Base-by-base conservation (phyloP, 768 basidiomycete species). In the Kwoniella newhampshirensis region DNA sequence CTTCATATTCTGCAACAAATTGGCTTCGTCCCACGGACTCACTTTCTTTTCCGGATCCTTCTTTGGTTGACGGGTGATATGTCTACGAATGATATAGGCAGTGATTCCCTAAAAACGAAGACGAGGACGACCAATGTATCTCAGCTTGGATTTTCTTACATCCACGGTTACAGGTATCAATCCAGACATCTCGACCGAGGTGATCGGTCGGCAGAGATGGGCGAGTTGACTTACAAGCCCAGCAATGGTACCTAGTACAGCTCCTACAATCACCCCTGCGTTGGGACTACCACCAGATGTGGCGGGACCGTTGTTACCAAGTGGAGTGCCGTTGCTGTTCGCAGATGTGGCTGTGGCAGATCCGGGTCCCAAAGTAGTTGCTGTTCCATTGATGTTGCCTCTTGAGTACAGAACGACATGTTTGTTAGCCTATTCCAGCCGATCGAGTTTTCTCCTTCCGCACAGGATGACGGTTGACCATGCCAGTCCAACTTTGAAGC, bases 1-100 rank as follows among this genome's bases (percentile, higher is more conserved):
- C 57, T 66, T 72, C 60, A 63, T 59, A 44, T 63, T 67, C 43
- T 69, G 67, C 9, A 72, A 37, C 27, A 60, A 35, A 39, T 72
- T 72, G 0, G 70, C 70, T 46, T 63, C 58, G 41, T 72, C 70
- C 67, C 65, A 69, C 36, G 59, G 59, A 52, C 59, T 64, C 4
- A 68, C 36, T 20, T 64, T 62, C 25, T 66, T 62, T 4, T 42
- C 42, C 32, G 42, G 42, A 27, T 26, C 15, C 18, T 46, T 46
- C 36, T 65, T 63, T 11, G 40, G 17, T n/a, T 25, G 9, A 3
- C 54, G 51, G 18, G 48, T n/a, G 1, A 47, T 51, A n/a, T n/a
- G n/a, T n/a, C n/a, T n/a, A n/a, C n/a, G n/a, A n/a, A n/a, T n/a
- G n/a, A n/a, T n/a, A 32, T 32, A 32, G 6, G 40, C 15, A 48